phyloP scores from a whole-genome alignment of 1,139 yeast species.

The Debaryomyces subglobosus region DNA sequence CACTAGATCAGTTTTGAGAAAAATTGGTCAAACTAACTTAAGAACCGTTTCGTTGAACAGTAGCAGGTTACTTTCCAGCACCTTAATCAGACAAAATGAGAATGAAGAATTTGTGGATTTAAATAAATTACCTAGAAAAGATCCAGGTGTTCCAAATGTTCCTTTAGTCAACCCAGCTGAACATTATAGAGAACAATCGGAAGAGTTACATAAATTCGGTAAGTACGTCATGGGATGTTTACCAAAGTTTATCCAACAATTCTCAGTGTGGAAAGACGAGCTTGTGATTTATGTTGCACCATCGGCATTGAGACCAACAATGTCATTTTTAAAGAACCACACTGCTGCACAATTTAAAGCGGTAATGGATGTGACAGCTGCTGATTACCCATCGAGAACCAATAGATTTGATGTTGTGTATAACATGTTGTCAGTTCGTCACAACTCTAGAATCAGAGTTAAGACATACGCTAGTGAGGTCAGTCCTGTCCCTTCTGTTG shows the following conservation, averaged over 20 bases:
- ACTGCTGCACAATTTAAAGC: conserved; percentile 80
- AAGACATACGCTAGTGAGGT: conserved; percentile 88
- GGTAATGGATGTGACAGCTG: conserved; percentile 83
- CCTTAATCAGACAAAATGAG: conserved; percentile 15
- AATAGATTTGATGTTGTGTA: conserved; percentile 88
- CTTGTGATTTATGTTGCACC: conserved; percentile 79
- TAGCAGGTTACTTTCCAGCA: conserved; percentile 15
- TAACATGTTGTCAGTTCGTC: conserved; percentile 78
- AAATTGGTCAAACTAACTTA: conserved; percentile 9
- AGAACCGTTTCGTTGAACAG: conserved; percentile 7
- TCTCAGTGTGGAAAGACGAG: conserved; percentile 91
- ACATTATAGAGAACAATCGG: conserved; percentile 65
- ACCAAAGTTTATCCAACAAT: conserved; percentile 84
- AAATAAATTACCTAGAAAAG: conserved; percentile 43
- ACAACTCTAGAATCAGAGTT: conserved; percentile 85
- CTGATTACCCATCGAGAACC: conserved; percentile 81
- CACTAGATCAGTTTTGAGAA: conserved; percentile 8
- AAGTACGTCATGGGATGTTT: conserved; percentile 74
- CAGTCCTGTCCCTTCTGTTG: conserved; percentile 77
- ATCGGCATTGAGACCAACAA: conserved; percentile 67
- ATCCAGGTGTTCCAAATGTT: conserved; percentile 42
- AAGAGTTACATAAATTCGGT: conserved; percentile 83
- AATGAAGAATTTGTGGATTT: conserved; percentile 41
- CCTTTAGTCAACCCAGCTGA: conserved; percentile 82
- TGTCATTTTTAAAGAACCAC: conserved; percentile 74